These are phyloP conservation scores for Backusella morwellensis DNA, from an alignment of 192 early-diverging fungal species.

Conservation along the genomic window DNA sequence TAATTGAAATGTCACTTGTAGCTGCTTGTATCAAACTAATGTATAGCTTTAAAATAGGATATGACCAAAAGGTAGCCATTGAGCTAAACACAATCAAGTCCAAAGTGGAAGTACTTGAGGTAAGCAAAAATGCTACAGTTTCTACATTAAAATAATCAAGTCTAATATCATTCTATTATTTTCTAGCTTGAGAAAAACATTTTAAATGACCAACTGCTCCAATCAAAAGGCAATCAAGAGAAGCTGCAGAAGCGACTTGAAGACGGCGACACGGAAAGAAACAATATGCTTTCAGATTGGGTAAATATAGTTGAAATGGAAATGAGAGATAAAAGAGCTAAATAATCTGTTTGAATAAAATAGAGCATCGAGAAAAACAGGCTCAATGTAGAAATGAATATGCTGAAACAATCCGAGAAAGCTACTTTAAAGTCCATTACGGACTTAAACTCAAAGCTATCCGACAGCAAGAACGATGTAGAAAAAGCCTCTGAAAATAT, in stretches of 20 bases:
- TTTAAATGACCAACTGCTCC: background rate
- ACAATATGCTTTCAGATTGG: background rate
- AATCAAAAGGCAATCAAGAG: background rate
- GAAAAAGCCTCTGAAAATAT: background rate
- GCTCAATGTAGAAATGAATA: background rate
- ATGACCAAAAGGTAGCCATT: background rate
- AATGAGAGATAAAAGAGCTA: background rate
- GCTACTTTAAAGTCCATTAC: background rate
- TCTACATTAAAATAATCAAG: background rate
- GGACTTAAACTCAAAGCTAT: background rate
- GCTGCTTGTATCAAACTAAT: background rate
- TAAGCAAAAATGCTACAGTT: background rate
- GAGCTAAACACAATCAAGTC: background rate
- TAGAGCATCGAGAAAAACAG: background rate
- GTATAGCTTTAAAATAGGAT: background rate
- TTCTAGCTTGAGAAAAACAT: background rate
- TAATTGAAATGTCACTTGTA: background rate
- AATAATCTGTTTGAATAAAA: background rate
- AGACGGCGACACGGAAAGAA: background rate
- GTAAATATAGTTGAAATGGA: background rate
- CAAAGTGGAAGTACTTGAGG: background rate
- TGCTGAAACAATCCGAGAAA: background rate
- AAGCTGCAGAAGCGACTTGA: background rate
- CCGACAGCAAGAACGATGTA: background rate
- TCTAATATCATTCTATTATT: background rate